phyloP scores from a whole-genome alignment of 2,329 filamentous ascomycete species.

The Phymatotrichopsis omnivora region DNA sequence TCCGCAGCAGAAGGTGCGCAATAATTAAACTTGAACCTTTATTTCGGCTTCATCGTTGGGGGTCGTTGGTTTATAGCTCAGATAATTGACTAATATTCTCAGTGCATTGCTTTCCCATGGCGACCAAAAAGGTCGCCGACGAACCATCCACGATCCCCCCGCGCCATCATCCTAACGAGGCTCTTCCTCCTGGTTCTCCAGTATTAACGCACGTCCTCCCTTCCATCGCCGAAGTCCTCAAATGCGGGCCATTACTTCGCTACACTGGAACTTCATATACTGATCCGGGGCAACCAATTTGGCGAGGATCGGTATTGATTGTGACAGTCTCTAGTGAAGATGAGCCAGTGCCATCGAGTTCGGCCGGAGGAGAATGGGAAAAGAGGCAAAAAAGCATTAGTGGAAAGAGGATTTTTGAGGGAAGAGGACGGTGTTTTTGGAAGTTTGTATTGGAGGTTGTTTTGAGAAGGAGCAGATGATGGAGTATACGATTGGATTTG shows the following conservation, averaged over 20 bases:
- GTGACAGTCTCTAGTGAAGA: conserved; percentile 4
- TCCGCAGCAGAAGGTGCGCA: too few species aligned
- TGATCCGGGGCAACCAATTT: conserved; percentile 8
- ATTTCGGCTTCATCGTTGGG: background rate
- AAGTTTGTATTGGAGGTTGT: conserved; percentile 91
- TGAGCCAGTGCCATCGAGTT: background rate
- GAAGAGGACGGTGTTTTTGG: conserved; percentile 88
- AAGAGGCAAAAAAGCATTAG: conserved; percentile 70
- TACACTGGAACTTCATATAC: conserved; percentile 17
- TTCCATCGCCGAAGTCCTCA: conserved; percentile 5
- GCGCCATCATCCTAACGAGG: background rate
- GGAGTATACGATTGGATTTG: conserved; percentile 12
- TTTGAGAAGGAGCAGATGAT: conserved; percentile 43
- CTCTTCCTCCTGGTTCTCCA: background rate
- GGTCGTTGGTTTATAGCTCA: background rate
- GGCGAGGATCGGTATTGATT: conserved; percentile 17
- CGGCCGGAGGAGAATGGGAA: conserved; percentile 48
- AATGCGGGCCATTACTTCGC: conserved; percentile 20
- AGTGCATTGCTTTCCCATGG: background rate
- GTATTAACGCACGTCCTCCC: conserved; percentile 2
- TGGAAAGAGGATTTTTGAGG: conserved; percentile 74
- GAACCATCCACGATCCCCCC: conserved; percentile 7
- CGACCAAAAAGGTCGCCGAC: conserved; percentile 1
- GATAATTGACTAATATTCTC: background rate
- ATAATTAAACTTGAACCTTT: too few species aligned